These are phyloP conservation scores for Boletus rufocinnamomeus DNA, from an alignment of 768 basidiomycete genomes.

Conservation along the genomic window DNA sequence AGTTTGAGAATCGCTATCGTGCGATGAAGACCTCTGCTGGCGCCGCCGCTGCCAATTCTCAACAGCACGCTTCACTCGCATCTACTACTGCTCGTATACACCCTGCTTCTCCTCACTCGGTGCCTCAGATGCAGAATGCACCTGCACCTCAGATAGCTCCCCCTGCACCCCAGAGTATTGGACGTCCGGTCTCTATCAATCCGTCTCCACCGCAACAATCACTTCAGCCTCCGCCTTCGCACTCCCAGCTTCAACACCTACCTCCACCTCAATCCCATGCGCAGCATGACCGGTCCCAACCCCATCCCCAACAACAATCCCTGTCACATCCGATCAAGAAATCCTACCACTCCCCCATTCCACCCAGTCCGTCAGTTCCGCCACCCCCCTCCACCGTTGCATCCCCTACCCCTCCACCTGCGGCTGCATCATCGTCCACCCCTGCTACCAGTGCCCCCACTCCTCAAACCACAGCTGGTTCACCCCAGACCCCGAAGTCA, in stretches of 20 bases:
- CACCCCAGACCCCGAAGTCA: constrained; percentile 70
- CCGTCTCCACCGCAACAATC: constrained; percentile 18
- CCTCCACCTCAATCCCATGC: constrained; percentile 13
- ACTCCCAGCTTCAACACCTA: constrained; percentile 9
- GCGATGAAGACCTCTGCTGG: constrained; percentile 22
- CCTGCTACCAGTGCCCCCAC: constrained; percentile 49
- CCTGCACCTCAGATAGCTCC: constrained; percentile 20
- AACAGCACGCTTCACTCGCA: constrained; percentile 1
- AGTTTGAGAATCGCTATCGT: constrained; percentile 36
- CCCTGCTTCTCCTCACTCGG: constrained; percentile 13
- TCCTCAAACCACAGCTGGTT: constrained; percentile 45
- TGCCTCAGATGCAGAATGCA: constrained; percentile 22
- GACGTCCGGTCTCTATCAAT: constrained; percentile 35
- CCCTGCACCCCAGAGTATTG: constrained; percentile 29
- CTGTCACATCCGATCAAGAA: constrained; percentile 22
- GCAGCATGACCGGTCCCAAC: constrained; percentile 12
- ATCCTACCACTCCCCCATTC: constrained; percentile 13
- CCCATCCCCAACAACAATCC: constrained; percentile 6
- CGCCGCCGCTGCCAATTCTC: constrained; percentile 7
- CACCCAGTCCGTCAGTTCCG: constrained; percentile 28
- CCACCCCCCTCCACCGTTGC: constrained; percentile 14
- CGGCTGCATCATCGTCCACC: constrained; percentile 46
- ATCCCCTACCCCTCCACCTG: constrained; percentile 50
- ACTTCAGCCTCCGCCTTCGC: constrained; percentile 9
- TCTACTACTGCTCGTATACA: constrained; percentile 5